These are phyloP conservation scores for Wickerhamiella shivajii DNA, from an alignment of 805 yeast species.

Conservation along the genomic window DNA sequence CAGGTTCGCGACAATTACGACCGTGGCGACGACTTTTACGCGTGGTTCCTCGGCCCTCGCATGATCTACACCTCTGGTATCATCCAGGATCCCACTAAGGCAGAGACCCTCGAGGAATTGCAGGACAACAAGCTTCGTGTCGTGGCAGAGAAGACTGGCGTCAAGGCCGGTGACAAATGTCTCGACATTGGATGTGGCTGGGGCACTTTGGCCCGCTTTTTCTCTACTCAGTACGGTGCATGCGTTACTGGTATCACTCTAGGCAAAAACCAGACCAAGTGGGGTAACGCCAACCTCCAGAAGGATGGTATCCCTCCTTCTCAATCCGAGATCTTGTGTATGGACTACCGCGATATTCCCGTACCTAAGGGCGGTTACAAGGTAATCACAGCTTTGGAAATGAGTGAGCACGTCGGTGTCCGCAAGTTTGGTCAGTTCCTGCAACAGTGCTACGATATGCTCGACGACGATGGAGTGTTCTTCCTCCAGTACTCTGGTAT, in stretches of 20 bases:
- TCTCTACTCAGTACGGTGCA: slow-evolving; percentile 72
- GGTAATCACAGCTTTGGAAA: slow-evolving; percentile 81
- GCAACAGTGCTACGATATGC: slow-evolving; percentile 67
- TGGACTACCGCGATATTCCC: slow-evolving; percentile 87
- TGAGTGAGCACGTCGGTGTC: slow-evolving; percentile 95
- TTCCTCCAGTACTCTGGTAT: slow-evolving; percentile 80
- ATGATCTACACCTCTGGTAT: slow-evolving; percentile 88
- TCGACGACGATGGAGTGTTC: slow-evolving; percentile 84
- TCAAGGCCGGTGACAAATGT: slow-evolving; percentile 56
- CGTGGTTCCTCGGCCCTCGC: slow-evolving; percentile 89
- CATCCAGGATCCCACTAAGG: slow-evolving; percentile 51
- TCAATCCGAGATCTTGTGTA: slow-evolving; percentile 68
- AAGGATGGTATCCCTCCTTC: slow-evolving; percentile 50
- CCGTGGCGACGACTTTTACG: slow-evolving; percentile 89
- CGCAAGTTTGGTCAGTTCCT: slow-evolving; percentile 65
- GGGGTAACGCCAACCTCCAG: slow-evolving; percentile 61
- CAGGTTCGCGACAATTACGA: slow-evolving; percentile 93
- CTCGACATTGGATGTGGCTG: slow-evolving; percentile 91
- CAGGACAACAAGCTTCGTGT: slow-evolving; percentile 83
- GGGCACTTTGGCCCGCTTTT: slow-evolving; percentile 84
- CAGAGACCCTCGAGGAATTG: slow-evolving; percentile 53
- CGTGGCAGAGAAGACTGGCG: slow-evolving; percentile 74
- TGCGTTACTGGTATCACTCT: slow-evolving; percentile 78
- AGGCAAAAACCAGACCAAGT: slow-evolving; percentile 80
- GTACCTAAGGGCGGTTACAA: slow-evolving; percentile 50